Evolutionary conservation across 179 eudicot genomes (phyloP), one percentile per base, ranked within the genome.

Genomic region (Pouteria campechiana): DNA sequence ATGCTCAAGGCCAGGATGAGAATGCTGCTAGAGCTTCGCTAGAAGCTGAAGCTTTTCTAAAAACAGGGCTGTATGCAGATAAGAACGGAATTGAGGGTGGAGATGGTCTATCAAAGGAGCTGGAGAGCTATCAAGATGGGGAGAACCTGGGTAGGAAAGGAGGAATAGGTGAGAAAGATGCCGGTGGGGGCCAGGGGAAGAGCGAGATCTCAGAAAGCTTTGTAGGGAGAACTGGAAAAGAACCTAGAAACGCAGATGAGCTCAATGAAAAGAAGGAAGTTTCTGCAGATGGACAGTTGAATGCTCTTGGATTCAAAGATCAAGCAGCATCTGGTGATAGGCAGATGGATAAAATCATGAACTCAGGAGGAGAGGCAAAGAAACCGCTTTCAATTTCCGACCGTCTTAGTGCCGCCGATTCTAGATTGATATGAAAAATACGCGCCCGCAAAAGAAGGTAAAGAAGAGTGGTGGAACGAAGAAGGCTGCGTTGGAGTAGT

Each of bases 71-170:
- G 37, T 18, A 11, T 24, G 29, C 19, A 22, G 41, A 36, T 17
- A 34, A 41, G 41, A 43, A 11, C 41, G 29, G 20, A 3, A 46
- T 35, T 36, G 55, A 57, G 14, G 13, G 24, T 21, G 35, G 28
- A 25, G 28, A 24, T 38, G 48, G 48, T 7, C 16, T 17, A 4
- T 22, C 24, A 4, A 10, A 41, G 15, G 44, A 48, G 39, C 7
- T 30, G 19, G 44, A 49, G 32, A 11, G 7, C 25, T 12, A 46
- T 27, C 48, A 8, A 19, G 17, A 25, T 7, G 58, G 15, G 46
- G 43, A 23, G 7, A 14, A 0, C 18, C 6, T 4, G 20, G 12
- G 30, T 28, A 30, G 46, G 4, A 25, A 28, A 2, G 2, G 20
- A 31, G 17, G 19, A 3, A 6, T 3, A 7, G 11, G 2, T 11